A percentile compares a stretch with the other conserved stretches of the same genome.
These are phyloP conservation scores for Trichaptum fuscoviolaceum DNA, from an alignment of 768 basidiomycete species.

Conservation along the genomic window DNA sequence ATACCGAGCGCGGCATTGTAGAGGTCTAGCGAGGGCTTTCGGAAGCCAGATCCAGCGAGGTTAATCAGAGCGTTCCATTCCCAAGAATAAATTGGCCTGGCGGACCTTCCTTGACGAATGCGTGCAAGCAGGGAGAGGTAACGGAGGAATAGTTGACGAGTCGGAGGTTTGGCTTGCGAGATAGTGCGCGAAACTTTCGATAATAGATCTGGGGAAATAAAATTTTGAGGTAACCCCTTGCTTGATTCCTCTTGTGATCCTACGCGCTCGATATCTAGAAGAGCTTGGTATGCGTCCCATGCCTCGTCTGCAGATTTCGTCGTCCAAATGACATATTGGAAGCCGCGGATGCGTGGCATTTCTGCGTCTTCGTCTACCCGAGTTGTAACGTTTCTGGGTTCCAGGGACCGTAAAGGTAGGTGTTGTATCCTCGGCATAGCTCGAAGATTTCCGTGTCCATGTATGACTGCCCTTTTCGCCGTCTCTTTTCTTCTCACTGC, in stretches of 20 bases:
- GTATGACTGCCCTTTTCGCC: not conserved
- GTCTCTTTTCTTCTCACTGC: not conserved
- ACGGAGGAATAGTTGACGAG: slow-evolving; percentile 54
- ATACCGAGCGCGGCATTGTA: slow-evolving; percentile 56
- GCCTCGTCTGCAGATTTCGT: slow-evolving; percentile 28
- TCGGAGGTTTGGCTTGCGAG: slow-evolving; percentile 47
- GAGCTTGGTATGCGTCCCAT: slow-evolving; percentile 39
- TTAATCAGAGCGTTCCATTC: slow-evolving; percentile 78
- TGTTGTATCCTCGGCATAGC: not conserved
- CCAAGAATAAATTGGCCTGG: slow-evolving; percentile 45
- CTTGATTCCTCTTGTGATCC: slow-evolving; percentile 3
- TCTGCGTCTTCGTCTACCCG: slow-evolving; percentile 15
- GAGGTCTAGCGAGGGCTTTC: slow-evolving; percentile 51
- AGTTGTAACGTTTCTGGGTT: slow-evolving; percentile 13
- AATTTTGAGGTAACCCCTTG: slow-evolving; percentile 12
- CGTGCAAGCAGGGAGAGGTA: slow-evolving; percentile 63
- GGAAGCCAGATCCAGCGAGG: slow-evolving; percentile 59
- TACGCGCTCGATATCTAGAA: slow-evolving; percentile 19
- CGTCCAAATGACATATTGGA: slow-evolving; percentile 28
- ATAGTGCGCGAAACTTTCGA: slow-evolving; percentile 60
- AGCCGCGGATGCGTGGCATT: slow-evolving; percentile 5
- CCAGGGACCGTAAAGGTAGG: not conserved
- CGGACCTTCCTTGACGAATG: slow-evolving; percentile 30
- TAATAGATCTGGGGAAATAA: slow-evolving; percentile 38
- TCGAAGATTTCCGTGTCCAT: not conserved